Percentiles rank a stretch among this genome's conserved stretches.
Evolutionary conservation across 805 yeast genomes (phyloP).

Genomic region (Candida ipomoeae): DNA sequence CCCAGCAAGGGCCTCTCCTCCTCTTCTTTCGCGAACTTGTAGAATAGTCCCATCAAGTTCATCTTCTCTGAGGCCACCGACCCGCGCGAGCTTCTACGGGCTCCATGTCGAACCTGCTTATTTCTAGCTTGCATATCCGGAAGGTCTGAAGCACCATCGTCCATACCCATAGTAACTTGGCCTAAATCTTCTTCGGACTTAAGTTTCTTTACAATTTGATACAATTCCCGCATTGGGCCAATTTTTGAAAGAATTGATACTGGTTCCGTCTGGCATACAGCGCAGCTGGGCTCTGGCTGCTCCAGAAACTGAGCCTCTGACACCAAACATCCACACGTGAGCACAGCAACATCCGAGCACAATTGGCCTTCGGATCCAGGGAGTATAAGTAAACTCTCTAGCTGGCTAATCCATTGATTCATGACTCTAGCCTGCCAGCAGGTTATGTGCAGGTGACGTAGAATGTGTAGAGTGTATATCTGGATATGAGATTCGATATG

Average conservation of each 20-base stretch:
- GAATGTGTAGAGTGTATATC: neutral
- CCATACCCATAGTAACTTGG: neutral
- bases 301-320: slow-evolving; percentile 29
- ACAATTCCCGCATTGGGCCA: slow-evolving; percentile 32
- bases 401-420: slow-evolving; percentile 3
- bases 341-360: slow-evolving; percentile 31
- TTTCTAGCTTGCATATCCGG: neutral
- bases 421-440: neutral
- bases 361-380: slow-evolving; percentile 17
- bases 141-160: neutral
- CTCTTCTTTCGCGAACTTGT: slow-evolving; percentile 40
- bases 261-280: slow-evolving; percentile 19
- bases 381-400: slow-evolving; percentile 26
- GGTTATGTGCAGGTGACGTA: neutral
- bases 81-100: slow-evolving; percentile 13
- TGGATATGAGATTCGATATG: neutral
- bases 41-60: slow-evolving; percentile 23
- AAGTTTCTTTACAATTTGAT: slow-evolving; percentile 19
- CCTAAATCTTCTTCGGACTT: neutral
- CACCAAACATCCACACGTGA: slow-evolving; percentile 40
- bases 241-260: slow-evolving; percentile 26
- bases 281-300: slow-evolving; percentile 17
- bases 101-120: neutral
- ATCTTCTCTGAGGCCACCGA: slow-evolving; percentile 5
- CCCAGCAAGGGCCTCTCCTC: neutral